phyloP scores from a whole-genome alignment of 257 asterid species.

The Jaltomata sinuosa region DNA sequence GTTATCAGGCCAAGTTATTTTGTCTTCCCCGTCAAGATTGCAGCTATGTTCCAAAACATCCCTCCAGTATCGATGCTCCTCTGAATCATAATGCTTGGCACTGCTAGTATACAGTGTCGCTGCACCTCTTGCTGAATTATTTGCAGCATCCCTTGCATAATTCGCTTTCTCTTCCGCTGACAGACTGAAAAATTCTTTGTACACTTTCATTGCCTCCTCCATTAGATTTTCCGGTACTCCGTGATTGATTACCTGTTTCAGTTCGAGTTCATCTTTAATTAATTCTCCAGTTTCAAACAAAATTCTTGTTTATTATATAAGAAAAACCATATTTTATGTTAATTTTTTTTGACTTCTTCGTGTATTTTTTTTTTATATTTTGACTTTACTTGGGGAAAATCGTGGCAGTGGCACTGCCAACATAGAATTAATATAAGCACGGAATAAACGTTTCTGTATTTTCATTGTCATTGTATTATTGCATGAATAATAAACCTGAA shows the following conservation, averaged over 20 bases:
- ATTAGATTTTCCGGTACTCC: conserved; percentile 2
- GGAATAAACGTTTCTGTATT: too few relatives aligned
- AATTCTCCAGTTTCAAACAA: background rate
- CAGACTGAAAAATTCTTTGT: background rate
- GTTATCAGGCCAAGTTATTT: background rate
- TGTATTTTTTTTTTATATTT: too few relatives aligned
- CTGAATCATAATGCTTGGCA: background rate
- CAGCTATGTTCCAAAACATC: background rate
- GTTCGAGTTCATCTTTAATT: background rate
- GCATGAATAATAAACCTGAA: background rate
- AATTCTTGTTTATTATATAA: background rate
- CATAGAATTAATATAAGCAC: too few relatives aligned
- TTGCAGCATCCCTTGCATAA: background rate
- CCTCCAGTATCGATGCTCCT: conserved; percentile 1
- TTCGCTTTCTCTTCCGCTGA: background rate
- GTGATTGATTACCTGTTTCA: conserved; percentile 1
- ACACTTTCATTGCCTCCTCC: conserved; percentile 1
- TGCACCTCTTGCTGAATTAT: background rate
- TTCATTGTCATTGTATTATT: too few relatives aligned
- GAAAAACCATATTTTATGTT: too few relatives aligned
- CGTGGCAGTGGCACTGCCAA: too few relatives aligned
- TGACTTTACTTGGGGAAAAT: too few relatives aligned
- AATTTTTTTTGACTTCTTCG: too few relatives aligned
- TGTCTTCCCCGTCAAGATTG: background rate
- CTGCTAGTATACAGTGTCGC: background rate